Percentiles rank a stretch among this genome's conserved stretches.
Conservation (phyloP, 1,284 basidiomycete species). For the Xerocomus minutiporus region DNA sequence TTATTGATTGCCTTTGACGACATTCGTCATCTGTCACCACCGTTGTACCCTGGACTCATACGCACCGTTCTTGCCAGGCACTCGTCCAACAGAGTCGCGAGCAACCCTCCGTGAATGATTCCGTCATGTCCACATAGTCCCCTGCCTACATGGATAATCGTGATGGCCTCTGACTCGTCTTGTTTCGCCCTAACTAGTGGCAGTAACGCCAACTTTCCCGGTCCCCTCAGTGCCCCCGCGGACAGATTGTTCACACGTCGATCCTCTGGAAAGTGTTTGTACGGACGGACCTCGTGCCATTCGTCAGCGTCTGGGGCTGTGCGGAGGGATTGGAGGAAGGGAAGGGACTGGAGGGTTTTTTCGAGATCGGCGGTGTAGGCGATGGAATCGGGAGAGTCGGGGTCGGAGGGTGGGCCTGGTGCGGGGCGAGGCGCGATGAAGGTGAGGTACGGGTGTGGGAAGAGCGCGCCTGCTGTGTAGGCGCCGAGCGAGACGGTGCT, state of each 20-base stretch:
- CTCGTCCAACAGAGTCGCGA: constrained; percentile 91
- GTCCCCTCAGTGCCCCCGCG: constrained; percentile 79
- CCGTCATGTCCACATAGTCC: constrained; percentile 91
- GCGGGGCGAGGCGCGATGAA: constrained; percentile 72
- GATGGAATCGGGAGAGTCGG: constrained; percentile 58
- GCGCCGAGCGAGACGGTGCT: constrained; percentile 24
- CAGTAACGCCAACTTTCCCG: constrained; percentile 75
- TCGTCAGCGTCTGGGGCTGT: constrained; percentile 44
- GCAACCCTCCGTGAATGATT: constrained; percentile 88
- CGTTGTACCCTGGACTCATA: not conserved
- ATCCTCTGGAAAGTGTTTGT: constrained; percentile 64
- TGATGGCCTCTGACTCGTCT: constrained; percentile 70
- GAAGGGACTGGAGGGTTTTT: constrained; percentile 60
- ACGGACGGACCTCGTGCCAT: constrained; percentile 81
- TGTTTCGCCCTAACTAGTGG: constrained; percentile 72
- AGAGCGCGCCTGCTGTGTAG: constrained; percentile 57
- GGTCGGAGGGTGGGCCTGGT: constrained; percentile 51
- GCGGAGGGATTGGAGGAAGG: constrained; percentile 54
- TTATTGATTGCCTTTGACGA: constrained; percentile 63
- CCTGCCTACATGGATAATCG: constrained; percentile 79
- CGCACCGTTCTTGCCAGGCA: constrained; percentile 73
- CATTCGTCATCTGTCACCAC: not conserved
- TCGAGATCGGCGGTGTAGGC: constrained; percentile 65
- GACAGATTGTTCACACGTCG: constrained; percentile 76
- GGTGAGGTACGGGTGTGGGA: constrained; percentile 56